Conservation (phyloP, 106 monocot species). For the Triglochin maritima region DNA sequence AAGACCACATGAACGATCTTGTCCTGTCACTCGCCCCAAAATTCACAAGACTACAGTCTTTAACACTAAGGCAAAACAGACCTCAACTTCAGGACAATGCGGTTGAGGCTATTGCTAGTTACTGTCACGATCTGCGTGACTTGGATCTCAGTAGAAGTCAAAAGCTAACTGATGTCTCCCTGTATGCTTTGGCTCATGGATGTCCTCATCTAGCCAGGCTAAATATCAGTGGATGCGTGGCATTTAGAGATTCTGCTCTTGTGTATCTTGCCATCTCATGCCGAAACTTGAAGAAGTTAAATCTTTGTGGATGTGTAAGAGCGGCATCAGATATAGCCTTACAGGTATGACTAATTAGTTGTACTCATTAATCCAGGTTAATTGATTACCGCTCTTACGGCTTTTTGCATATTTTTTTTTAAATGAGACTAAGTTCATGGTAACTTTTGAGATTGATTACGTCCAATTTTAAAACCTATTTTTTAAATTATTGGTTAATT, state of each 20-base stretch:
- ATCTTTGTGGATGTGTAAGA: conserved; percentile 86
- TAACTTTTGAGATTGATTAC: too few species aligned
- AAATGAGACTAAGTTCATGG: too few species aligned
- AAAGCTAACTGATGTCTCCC: conserved; percentile 55
- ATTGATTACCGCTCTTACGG: background rate
- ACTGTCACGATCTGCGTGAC: conserved; percentile 74
- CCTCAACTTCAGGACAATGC: conserved; percentile 78
- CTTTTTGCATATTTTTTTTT: too few species aligned
- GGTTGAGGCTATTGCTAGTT: conserved; percentile 58
- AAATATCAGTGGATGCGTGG: conserved; percentile 83
- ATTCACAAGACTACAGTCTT: conserved; percentile 68
- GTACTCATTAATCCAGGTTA: background rate
- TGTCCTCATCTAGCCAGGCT: conserved; percentile 66
- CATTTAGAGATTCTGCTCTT: conserved; percentile 71
- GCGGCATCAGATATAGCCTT: conserved; percentile 81
- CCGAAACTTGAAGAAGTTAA: conserved; percentile 55
- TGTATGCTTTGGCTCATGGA: conserved; percentile 74
- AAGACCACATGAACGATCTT: conserved; percentile 79
- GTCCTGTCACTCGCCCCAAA: conserved; percentile 69
- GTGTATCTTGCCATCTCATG: conserved; percentile 47
- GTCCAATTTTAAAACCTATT: too few species aligned
- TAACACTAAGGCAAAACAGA: conserved; percentile 58
- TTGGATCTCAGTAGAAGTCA: conserved; percentile 89
- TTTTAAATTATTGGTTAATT: too few species aligned
- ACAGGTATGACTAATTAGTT: conserved; percentile 32